Base-by-base conservation (phyloP, 495 filamentous ascomycete genomes). In the Chaetomium fimeti region DNA sequence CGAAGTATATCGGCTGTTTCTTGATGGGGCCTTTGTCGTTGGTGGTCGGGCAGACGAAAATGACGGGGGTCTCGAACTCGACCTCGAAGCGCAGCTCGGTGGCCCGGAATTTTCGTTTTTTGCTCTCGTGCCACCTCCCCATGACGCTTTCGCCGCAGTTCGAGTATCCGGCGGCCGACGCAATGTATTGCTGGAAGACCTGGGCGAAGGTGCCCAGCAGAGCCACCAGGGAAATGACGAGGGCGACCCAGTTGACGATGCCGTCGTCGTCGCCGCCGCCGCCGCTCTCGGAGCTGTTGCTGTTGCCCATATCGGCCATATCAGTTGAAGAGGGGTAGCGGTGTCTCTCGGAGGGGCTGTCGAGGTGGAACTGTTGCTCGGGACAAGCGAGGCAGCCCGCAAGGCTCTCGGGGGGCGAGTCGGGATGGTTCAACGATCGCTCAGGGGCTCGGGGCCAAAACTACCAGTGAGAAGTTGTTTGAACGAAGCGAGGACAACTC, bases 51-150 rank as follows among this genome's bases (percentile, higher is more conserved):
- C 75, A 79, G 20, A 81, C 75, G 45, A 84, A 81, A 40, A 84
- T 77, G 38, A 82, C 76, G 27, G 81, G 81, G 0, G 79, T 73
- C 59, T 82, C 75, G 68, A 81, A 83, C 20, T 75, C 72, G 25
- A 82, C 79, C 60, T 84, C 81, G 58, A 82, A 79, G 16, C 81
- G 75, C 11, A 84, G 72, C 70, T 84, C 80, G 16, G 59, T 57
- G 28, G 61, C 62, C 4, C 73, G 71, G 51, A 82, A 77, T 25
- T 67, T 76, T 22, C 81, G 72, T 22, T 74, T 75, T 25, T 78
- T 79, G 16, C 67, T 74, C 25, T 67, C 64, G 22, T 75, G 71
- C 81, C 79, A 83, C 11, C 68, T 66, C 3, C 81, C 80, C 71
- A 79, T 80, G 20, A 82, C 80, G 36, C 68, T 70, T 42, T 76